A percentile compares a stretch with the other conserved stretches of the same genome.
Conservation (phyloP, 371 early-diverging fungal genomes). For the Circinella minor region DNA sequence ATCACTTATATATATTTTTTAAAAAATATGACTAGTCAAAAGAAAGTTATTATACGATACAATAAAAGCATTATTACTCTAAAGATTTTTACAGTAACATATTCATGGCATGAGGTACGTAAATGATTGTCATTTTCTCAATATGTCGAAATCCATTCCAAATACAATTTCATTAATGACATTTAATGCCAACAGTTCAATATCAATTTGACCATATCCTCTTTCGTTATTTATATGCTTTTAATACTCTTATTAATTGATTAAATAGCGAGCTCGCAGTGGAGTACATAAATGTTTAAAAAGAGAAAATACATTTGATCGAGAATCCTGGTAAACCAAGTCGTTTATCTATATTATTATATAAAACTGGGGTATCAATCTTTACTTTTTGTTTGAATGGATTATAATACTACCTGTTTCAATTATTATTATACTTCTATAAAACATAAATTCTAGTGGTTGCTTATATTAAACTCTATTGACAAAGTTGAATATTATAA, state of each 20-base stretch:
- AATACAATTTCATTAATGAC: conserved; percentile 44
- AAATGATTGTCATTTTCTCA: conserved; percentile 43
- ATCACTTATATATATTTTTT: no score
- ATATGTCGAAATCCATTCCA: conserved; percentile 51
- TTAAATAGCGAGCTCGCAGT: conserved; percentile 23
- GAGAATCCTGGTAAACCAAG: conserved; percentile 51
- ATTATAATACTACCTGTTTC: no score
- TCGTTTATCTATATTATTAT: conserved; percentile 28
- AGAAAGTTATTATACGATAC: no score
- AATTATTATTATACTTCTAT: no score
- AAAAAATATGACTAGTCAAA: no score
- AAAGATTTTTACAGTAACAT: conserved; percentile 12
- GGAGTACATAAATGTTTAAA: conserved; percentile 39
- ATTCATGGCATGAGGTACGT: conserved; percentile 27
- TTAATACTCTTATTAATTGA: conserved; percentile 24
- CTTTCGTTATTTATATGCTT: conserved; percentile 1
- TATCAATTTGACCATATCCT: conserved; percentile 31
- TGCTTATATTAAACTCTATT: conserved; percentile 37
- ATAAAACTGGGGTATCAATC: not conserved
- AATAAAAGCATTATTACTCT: not conserved
- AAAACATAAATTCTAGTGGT: conserved; percentile 21
- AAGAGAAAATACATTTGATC: conserved; percentile 38
- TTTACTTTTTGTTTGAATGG: no score
- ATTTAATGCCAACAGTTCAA: conserved; percentile 47
- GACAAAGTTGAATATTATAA: conserved; percentile 32